Evolutionary conservation across 2,329 filamentous ascomycete species (phyloP), one percentile per base, ranked within the genome.

Genomic region (Pyricularia sp.): DNA sequence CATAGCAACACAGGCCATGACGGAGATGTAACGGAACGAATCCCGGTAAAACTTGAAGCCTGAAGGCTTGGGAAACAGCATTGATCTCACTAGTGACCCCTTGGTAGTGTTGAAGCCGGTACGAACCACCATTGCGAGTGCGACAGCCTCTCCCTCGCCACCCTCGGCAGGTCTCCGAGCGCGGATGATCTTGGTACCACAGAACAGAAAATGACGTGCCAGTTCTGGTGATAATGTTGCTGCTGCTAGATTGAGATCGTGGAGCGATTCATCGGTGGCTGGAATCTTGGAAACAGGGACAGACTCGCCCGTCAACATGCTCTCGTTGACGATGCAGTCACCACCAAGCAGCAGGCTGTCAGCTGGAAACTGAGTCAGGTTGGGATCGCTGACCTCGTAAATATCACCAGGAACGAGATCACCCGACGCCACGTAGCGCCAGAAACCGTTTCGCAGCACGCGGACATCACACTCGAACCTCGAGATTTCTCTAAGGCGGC

Each of bases 11-110:
- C 87, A 78, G 6, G 84, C 93, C 94, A 99, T 99, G 66, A 99
- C 94, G 4, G 90, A 92, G 66, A 99, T 97, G 74, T 99, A 99
- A 26, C 93, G 87, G 77, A 99, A 99, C 0, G 93, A 97, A 75
- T 99, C 94, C 57, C 91, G 86, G 75, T 99, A 99, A 74, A 99
- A 99, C 72, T 96, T 97, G 84, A 99, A 99, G 0, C 93, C 93
- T 0, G 93, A 96, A 1, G 94, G 94, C 72, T 99, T 99, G 0
- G 94, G 96, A 73, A 99, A 99, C 49, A 99, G 83, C 93, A 99
- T 99, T 0, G 94, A 97, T 28, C 94, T 89, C 66, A 99, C 92
- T 22, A 99, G 79, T 10, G 94, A 91, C 28, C 94, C 94, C 74
- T 99, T 99, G 1, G 94, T 99, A 0, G 94, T 99, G 74, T 96